Base-by-base conservation (phyloP, 371 early-diverging fungal genomes). In the Mortierella sp. region DNA sequence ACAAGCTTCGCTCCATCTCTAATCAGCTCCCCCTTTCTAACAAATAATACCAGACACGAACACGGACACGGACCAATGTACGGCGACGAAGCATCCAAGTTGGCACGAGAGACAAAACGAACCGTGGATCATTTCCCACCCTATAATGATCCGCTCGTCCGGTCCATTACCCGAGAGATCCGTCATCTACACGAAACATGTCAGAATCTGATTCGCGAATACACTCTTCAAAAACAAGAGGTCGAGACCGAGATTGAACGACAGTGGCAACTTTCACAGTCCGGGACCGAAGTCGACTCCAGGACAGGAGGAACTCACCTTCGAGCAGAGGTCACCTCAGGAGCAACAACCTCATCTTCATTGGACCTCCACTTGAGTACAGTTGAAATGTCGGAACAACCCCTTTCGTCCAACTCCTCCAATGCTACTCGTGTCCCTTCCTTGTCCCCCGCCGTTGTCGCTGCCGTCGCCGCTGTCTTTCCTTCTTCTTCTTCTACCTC, bases 91-190 rank as follows among this genome's bases (percentile, higher is more conserved):
- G 92, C 94, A 7, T 88, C 89, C 63, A 90, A 92, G 70, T 88
- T 97, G 37, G 91, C 93, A 3, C 88, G 90, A 53, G 96, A 97
- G 75, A 89, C 93, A 57, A 94, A 93, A 71, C 90, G 96, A 48
- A 88, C 92, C 44, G 70, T 86, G 4, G 93, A 94, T 75, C 80
- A 88, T 62, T 85, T 91, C 46, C 87, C 92, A 7, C 88, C 91
- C 1, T 97, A 97, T 84, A 92, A 93, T 75, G 93, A 93, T 60
- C 89, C 93, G 30, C 84, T 90, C 5, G 95, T 97, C n/a, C 91
- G 94, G 44, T 86, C 88, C 75, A 90, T 94, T 50, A 85, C 91
- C 51, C 86, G 91, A 47, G 96, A 97, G 83, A 88, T 92, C 62
- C 72, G 73, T 29, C 80, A 79, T 63, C 57, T 79, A 19, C 70